Conservation (phyloP, 345 rosid species). For the Murraya koenigii region DNA sequence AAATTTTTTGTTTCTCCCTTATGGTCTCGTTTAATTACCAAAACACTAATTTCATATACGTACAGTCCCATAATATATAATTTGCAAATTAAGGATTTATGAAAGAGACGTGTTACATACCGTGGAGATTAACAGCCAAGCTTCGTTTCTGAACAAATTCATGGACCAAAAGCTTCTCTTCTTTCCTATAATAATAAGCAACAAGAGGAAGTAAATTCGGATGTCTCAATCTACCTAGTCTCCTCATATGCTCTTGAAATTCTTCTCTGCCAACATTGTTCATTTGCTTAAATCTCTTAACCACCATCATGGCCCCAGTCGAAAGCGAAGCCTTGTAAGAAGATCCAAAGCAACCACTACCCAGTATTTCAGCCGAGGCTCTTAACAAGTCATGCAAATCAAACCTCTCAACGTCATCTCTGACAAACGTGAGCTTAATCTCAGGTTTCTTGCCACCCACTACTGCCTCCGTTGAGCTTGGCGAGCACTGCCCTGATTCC, state of each 20-base stretch:
- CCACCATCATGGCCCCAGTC: slow-evolving; percentile 61
- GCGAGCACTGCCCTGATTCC: slow-evolving; percentile 24
- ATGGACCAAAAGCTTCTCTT: slow-evolving; percentile 75
- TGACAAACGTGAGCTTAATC: slow-evolving; percentile 49
- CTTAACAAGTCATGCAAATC: slow-evolving; percentile 75
- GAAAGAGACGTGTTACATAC: slow-evolving; percentile 30
- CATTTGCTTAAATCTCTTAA: slow-evolving; percentile 85
- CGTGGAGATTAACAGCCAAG: slow-evolving; percentile 82
- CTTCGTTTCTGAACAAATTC: slow-evolving; percentile 61
- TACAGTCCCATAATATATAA: too few relatives aligned
- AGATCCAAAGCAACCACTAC: slow-evolving; percentile 81
- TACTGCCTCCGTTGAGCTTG: slow-evolving; percentile 18
- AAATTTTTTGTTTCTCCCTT: too few relatives aligned
- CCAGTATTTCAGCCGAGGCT: slow-evolving; percentile 87
- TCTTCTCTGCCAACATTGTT: slow-evolving; percentile 75
- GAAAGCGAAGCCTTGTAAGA: slow-evolving; percentile 69
- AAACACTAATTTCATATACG: too few relatives aligned
- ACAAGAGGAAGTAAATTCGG: slow-evolving; percentile 72
- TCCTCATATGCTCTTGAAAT: slow-evolving; percentile 82
- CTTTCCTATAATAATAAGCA: slow-evolving; percentile 80
- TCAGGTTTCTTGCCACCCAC: slow-evolving; percentile 32
- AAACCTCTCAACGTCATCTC: slow-evolving; percentile 65
- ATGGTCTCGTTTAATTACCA: too few relatives aligned
- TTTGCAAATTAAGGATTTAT: too few relatives aligned
- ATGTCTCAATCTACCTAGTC: slow-evolving; percentile 70